A percentile compares a stretch with the other conserved stretches of the same genome.
Evolutionary conservation across 1,284 basidiomycete genomes (phyloP).

Genomic region (Trametes versicolor): DNA sequence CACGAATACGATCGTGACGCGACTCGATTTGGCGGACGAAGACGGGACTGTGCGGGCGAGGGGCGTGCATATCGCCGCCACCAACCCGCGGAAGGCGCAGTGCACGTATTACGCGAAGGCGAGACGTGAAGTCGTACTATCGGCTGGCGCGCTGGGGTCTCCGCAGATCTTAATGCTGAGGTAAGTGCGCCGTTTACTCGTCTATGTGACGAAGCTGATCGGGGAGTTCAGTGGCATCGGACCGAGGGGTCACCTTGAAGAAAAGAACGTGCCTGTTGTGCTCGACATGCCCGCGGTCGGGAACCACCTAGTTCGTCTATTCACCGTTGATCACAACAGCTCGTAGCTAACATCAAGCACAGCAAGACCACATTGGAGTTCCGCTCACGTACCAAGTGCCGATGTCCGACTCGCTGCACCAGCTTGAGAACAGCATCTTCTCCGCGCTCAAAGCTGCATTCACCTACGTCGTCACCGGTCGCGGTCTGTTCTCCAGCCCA

Average conservation of each 20-base stretch:
- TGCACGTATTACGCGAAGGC: slow-evolving; percentile 36
- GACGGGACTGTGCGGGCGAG: slow-evolving; percentile 19
- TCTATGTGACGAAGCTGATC: not conserved
- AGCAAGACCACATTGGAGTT: slow-evolving; percentile 48
- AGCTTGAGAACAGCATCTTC: slow-evolving; percentile 32
- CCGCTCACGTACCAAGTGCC: slow-evolving; percentile 44
- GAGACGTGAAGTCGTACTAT: slow-evolving; percentile 44
- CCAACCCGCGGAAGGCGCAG: slow-evolving; percentile 14
- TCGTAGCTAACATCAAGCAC: not conserved
- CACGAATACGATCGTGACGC: slow-evolving; percentile 38
- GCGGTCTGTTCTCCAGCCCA: slow-evolving; percentile 43
- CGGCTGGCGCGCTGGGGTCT: slow-evolving; percentile 45
- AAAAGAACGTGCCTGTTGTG: slow-evolving; percentile 41
- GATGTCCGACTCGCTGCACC: slow-evolving; percentile 41
- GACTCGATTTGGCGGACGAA: slow-evolving; percentile 18
- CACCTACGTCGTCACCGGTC: slow-evolving; percentile 44
- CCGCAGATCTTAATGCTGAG: slow-evolving; percentile 46
- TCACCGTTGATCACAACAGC: too few relatives aligned
- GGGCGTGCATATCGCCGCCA: slow-evolving; percentile 30
- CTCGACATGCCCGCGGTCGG: slow-evolving; percentile 48
- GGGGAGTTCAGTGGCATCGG: slow-evolving; percentile 41
- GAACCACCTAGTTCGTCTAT: slow-evolving; percentile 16
- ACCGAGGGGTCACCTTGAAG: slow-evolving; percentile 42
- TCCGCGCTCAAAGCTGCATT: slow-evolving; percentile 40
- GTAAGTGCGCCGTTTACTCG: too few relatives aligned